Evolutionary conservation across 2,329 filamentous ascomycete genomes (phyloP).

Genomic region (Neopestalotiopsis sp.): DNA sequence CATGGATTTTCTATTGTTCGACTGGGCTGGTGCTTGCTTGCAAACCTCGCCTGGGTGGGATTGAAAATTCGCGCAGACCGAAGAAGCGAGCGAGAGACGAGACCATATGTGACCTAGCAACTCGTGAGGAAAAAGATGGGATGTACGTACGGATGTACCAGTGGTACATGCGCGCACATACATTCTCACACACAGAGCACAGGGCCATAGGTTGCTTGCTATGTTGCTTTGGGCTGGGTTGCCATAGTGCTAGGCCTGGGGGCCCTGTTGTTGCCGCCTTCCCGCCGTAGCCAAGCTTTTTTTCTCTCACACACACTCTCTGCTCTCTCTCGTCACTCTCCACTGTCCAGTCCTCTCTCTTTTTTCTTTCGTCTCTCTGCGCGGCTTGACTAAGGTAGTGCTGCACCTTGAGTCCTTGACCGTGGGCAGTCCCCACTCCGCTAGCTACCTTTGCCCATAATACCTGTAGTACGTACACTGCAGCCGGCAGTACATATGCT

Average conservation of each 20-base stretch:
- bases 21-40: conserved; percentile 9
- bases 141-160: too few relatives aligned
- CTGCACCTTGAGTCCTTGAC: conserved; percentile 33
- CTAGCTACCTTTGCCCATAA: not conserved
- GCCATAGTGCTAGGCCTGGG: conserved; percentile 16
- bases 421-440: conserved; percentile 30
- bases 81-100: conserved; percentile 16
- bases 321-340: too few relatives aligned
- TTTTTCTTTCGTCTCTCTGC: not conserved
- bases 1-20: conserved; percentile 8
- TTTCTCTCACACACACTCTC: conserved; percentile 18
- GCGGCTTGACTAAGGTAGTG: not conserved
- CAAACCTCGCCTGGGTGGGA: not conserved
- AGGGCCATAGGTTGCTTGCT: not conserved
- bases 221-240: too few relatives aligned
- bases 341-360: conserved; percentile 2
- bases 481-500: conserved; percentile 32
- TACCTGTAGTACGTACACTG: not conserved
- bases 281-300: conserved; percentile 34
- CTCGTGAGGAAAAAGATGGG: not conserved
- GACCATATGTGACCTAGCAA: too few relatives aligned
- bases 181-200: too few relatives aligned
- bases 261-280: conserved; percentile 28
- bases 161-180: too few relatives aligned
- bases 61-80: conserved; percentile 22